Base-by-base conservation (phyloP, 2,329 filamentous ascomycete genomes). In the Monosporascus sp. region DNA sequence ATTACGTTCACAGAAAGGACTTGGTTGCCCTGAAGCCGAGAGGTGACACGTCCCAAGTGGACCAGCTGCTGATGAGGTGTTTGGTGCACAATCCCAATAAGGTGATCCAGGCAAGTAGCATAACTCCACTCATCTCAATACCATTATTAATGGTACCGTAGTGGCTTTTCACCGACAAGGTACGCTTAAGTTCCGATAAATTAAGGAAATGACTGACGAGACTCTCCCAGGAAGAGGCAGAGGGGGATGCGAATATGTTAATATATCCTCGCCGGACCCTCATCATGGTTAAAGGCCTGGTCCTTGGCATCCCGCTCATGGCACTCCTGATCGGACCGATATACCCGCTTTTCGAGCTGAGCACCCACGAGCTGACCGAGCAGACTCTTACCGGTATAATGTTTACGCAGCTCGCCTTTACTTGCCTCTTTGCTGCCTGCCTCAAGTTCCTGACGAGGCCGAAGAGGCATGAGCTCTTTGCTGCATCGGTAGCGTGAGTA, bases 391-490 rank as follows among this genome's bases (percentile, higher is more conserved):
- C 46, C 6, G 45, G 26, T 5, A 54, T 57, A 16, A 57, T 59
- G 55, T 48, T 59, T n/a, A 53, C 55, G 14, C 57, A 56, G n/a
- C 14, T 56, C 4, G 48, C 17, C 0, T 59, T 54, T 19, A 57
- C 55, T 0, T 44, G 55, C 17, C 1, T 52, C 38, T 59, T 59
- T 14, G 49, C 50, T 8, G 24, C 16, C 17, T 56, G 47, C 31
- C 52, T 57, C 44, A 56, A 46, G 6, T 59, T 41, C 17, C 19
- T 57, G 16, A 52, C 53, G 16, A 50, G 51, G 14, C 45, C 51
- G 16, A 54, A 38, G 48, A 51, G 53, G 14, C 55, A 59, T 5
- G 57, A 59, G 27, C n/a, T 59, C 19, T 56, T 57, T 50, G 55
- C 55, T 17, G 49, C 52, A 17, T 41, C 55, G 11, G 51, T 56